Evolutionary conservation across 768 basidiomycete genomes (phyloP).

Genomic region (Heimioporus sp.): DNA sequence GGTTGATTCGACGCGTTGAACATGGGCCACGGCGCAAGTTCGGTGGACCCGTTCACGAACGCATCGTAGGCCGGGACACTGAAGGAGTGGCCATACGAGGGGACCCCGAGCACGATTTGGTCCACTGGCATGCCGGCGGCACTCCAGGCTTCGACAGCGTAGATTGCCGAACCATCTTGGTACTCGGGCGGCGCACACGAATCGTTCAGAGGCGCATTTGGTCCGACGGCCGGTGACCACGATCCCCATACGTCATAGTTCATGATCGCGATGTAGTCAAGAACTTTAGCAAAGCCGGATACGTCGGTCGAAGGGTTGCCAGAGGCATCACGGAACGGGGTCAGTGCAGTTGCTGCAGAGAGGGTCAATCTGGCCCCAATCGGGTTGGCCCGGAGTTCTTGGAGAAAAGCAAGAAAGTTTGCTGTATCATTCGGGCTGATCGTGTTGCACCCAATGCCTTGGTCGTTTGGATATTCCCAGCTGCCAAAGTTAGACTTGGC

Average conservation of each 20-base stretch:
- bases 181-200: constrained; percentile 60
- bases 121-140: constrained; percentile 67
- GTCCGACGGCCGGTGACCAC: constrained; percentile 56
- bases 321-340: constrained; percentile 59
- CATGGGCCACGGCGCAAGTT: constrained; percentile 45
- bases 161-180: constrained; percentile 74
- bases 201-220: constrained; percentile 81
- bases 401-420: constrained; percentile 78
- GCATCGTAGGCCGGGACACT: constrained; percentile 38
- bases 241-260: constrained; percentile 62
- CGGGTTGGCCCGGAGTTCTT: constrained; percentile 57
- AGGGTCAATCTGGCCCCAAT: constrained; percentile 55
- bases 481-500: constrained; percentile 37
- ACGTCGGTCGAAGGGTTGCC: constrained; percentile 68
- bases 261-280: constrained; percentile 68
- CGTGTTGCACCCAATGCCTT: constrained; percentile 71
- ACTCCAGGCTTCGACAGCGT: constrained; percentile 71
- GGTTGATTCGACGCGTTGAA: constrained; percentile 45
- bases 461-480: constrained; percentile 80
- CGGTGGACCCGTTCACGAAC: constrained; percentile 32
- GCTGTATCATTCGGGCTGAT: constrained; percentile 55
- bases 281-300: constrained; percentile 65
- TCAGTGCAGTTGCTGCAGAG: constrained; percentile 63
- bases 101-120: constrained; percentile 78
- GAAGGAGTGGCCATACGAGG: constrained; percentile 81